phyloP scores from a whole-genome alignment of 345 rosid genomes.

The Salix caprea region DNA sequence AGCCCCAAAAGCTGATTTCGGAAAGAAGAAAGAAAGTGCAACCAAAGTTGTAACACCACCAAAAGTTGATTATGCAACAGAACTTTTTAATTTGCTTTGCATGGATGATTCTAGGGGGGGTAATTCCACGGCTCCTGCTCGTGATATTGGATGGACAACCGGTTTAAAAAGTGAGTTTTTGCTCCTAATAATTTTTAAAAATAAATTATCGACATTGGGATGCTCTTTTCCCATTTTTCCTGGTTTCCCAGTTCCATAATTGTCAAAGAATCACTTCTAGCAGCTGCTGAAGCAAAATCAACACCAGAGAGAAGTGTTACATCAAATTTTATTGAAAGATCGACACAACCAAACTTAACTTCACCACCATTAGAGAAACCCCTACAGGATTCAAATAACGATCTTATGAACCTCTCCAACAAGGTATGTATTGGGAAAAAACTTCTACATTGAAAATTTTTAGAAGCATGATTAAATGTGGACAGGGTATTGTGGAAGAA shows the following conservation, averaged over 20 bases:
- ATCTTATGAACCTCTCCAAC: conserved; percentile 86
- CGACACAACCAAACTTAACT: conserved; percentile 8
- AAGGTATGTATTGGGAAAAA: conserved; percentile 46
- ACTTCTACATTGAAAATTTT: neutral
- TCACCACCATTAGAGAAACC: conserved; percentile 37
- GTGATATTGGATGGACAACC: conserved; percentile 13
- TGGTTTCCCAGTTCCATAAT: neutral
- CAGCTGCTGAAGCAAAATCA: conserved; percentile 33
- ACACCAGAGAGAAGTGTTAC: conserved; percentile 14
- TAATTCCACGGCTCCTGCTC: conserved; percentile 11
- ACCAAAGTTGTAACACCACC: conserved; percentile 20
- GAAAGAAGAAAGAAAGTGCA: conserved; percentile 24
- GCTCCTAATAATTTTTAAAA: neutral
- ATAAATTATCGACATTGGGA: neutral
- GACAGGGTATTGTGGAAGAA: neutral
- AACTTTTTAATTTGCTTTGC: conserved; percentile 59
- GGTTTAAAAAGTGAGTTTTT: conserved; percentile 27
- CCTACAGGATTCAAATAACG: conserved; percentile 62
- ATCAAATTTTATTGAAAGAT: conserved; percentile 20
- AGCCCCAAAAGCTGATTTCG: conserved; percentile 21
- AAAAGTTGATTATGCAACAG: conserved; percentile 62
- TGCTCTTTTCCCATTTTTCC: conserved; percentile 6
- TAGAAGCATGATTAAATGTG: neutral
- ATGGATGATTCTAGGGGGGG: conserved; percentile 41
- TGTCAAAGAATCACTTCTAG: conserved; percentile 3